phyloP scores from a whole-genome alignment of 352 stramenopile genomes.

The Phytophthora sojae region DNA sequence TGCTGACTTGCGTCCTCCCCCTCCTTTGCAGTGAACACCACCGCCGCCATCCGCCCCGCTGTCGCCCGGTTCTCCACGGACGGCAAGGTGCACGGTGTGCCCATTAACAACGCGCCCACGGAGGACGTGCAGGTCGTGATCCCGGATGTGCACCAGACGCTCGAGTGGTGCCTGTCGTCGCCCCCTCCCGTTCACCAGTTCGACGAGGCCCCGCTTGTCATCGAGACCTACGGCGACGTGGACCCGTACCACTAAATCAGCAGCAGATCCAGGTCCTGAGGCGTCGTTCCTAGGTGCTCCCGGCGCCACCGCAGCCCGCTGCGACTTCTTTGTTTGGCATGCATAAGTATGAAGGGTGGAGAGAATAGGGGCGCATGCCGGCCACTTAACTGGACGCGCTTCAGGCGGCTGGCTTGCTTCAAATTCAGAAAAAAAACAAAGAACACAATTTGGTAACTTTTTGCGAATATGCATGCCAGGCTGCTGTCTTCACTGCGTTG shows the following conservation, averaged over 20 bases:
- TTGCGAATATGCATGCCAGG: slow-evolving; percentile 33
- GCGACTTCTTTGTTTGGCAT: slow-evolving; percentile 26
- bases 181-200: slow-evolving; percentile 91
- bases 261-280: slow-evolving; percentile 7
- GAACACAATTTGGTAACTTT: slow-evolving; percentile 40
- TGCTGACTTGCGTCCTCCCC: slow-evolving; percentile 3
- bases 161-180: slow-evolving; percentile 88
- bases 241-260: slow-evolving; percentile 82
- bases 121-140: slow-evolving; percentile 85
- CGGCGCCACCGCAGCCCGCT: neutral
- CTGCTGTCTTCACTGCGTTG: neutral
- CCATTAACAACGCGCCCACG: slow-evolving; percentile 47
- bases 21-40: slow-evolving; percentile 53
- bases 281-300: too few relatives aligned
- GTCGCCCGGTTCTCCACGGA: slow-evolving; percentile 64
- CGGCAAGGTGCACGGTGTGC: slow-evolving; percentile 42
- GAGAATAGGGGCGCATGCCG: slow-evolving; percentile 12
- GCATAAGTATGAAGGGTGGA: slow-evolving; percentile 40
- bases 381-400: neutral
- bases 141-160: slow-evolving; percentile 79
- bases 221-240: slow-evolving; percentile 88
- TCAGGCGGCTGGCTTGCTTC: slow-evolving; percentile 2
- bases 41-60: slow-evolving; percentile 59
- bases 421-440: slow-evolving; percentile 33
- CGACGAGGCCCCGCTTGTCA: slow-evolving; percentile 86